These are phyloP conservation scores for Warburgia ugandensis DNA, from an alignment of 164 flowering plant species.

Conservation along the genomic window DNA sequence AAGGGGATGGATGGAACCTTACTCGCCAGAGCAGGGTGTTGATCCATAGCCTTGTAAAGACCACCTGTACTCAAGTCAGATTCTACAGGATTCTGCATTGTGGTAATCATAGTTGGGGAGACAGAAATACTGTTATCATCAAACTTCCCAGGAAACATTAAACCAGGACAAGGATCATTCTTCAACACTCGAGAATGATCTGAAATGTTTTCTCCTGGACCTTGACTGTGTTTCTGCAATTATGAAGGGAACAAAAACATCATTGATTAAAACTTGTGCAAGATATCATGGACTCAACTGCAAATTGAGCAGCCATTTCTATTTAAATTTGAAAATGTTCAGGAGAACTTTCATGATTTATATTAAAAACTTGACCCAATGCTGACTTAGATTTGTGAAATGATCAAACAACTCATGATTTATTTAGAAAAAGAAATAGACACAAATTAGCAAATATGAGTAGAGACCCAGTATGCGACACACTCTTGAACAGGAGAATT, in stretches of 20 bases:
- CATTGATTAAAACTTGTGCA: too few species aligned
- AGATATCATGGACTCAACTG: too few species aligned
- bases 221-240: slow-evolving; percentile 83
- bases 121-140: slow-evolving; percentile 42
- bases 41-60: slow-evolving; percentile 37
- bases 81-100: slow-evolving; percentile 37
- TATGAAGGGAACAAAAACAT: not conserved
- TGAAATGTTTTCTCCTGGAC: slow-evolving; percentile 48
- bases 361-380: too few species aligned
- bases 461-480: too few species aligned
- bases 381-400: too few species aligned
- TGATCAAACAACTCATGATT: too few species aligned
- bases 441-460: too few species aligned
- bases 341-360: too few species aligned
- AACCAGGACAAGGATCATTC: slow-evolving; percentile 45
- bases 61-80: slow-evolving; percentile 36
- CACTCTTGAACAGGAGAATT: too few species aligned
- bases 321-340: too few species aligned
- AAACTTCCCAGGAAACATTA: slow-evolving; percentile 47
- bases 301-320: too few species aligned
- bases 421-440: too few species aligned
- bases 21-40: slow-evolving; percentile 29
- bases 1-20: slow-evolving; percentile 39
- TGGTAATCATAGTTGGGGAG: slow-evolving; percentile 39
- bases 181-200: slow-evolving; percentile 46